These are phyloP conservation scores for Barbarea vulgaris DNA, from an alignment of 345 rosid species.

Conservation along the genomic window DNA sequence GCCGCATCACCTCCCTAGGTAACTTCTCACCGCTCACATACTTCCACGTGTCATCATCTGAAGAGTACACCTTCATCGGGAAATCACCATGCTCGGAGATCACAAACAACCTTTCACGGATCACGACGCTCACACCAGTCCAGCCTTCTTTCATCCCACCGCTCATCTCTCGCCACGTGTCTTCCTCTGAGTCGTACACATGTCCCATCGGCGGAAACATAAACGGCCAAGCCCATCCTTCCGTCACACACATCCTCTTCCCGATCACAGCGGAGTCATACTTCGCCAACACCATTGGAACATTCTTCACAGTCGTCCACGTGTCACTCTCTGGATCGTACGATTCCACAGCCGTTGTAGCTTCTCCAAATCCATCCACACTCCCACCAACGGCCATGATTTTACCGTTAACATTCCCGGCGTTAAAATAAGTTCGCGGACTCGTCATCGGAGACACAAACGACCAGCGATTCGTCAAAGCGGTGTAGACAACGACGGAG, in stretches of 20 bases:
- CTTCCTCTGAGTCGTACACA: conserved; percentile 47
- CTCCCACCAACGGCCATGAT: conserved; percentile 71
- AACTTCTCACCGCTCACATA: conserved; percentile 58
- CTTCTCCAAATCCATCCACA: conserved; percentile 35
- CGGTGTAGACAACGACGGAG: conserved; percentile 47
- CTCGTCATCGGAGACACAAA: conserved; percentile 55
- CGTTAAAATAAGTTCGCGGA: conserved; percentile 55
- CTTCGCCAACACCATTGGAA: conserved; percentile 49
- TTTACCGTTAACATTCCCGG: conserved; percentile 49
- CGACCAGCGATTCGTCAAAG: conserved; percentile 64
- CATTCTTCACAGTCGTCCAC: conserved; percentile 43
- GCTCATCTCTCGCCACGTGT: conserved; percentile 69
- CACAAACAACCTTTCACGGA: conserved; percentile 50
- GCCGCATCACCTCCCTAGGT: conserved; percentile 48
- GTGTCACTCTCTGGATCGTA: conserved; percentile 51
- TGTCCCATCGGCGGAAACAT: conserved; percentile 58
- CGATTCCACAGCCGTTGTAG: conserved; percentile 54
- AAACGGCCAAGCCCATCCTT: conserved; percentile 92
- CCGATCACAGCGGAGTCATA: conserved; percentile 74
- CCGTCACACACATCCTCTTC: conserved; percentile 56
- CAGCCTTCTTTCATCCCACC: conserved; percentile 74
- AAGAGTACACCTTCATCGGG: conserved; percentile 60
- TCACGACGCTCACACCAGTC: conserved; percentile 62
- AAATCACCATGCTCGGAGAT: conserved; percentile 70
- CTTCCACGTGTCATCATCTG: conserved; percentile 57